phyloP scores from a whole-genome alignment of 148 eudicot species.

The Nepenthes mirabilis region DNA sequence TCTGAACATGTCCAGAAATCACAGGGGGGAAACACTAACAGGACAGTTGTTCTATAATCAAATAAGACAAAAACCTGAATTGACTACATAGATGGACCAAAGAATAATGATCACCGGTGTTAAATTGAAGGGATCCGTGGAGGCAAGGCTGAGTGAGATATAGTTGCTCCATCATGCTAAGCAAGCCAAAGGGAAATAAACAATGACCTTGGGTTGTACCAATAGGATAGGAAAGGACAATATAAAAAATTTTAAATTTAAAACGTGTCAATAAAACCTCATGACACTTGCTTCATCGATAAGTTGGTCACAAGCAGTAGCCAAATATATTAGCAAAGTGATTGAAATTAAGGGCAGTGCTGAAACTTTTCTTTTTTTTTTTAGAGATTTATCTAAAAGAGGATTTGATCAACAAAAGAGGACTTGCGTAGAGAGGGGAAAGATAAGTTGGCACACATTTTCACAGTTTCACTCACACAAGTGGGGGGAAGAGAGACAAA shows the following conservation, averaged over 20 bases:
- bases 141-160: constrained; percentile 75
- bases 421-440: no score
- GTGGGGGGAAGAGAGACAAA: no score
- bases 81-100: background rate
- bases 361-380: no score
- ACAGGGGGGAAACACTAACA: constrained; percentile 42
- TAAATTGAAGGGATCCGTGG: constrained; percentile 88
- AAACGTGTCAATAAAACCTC: constrained; percentile 19
- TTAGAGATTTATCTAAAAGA: no score
- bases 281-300: constrained; percentile 78
- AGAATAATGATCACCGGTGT: constrained; percentile 52
- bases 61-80: background rate
- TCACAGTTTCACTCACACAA: no score
- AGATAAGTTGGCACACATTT: no score
- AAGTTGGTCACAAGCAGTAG: constrained; percentile 88
- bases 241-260: no score
- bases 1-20: constrained; percentile 96
- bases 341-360: no score
- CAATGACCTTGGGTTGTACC: no score
- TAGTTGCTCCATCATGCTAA: constrained; percentile 74
- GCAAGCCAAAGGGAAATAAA: no score
- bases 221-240: no score
- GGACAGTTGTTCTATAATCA: constrained; percentile 25
- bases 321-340: constrained; percentile 20
- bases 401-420: no score